A percentile compares a stretch with the other conserved stretches of the same genome.
Evolutionary conservation across 768 basidiomycete species (phyloP).

Genomic region (Serendipita sp.): DNA sequence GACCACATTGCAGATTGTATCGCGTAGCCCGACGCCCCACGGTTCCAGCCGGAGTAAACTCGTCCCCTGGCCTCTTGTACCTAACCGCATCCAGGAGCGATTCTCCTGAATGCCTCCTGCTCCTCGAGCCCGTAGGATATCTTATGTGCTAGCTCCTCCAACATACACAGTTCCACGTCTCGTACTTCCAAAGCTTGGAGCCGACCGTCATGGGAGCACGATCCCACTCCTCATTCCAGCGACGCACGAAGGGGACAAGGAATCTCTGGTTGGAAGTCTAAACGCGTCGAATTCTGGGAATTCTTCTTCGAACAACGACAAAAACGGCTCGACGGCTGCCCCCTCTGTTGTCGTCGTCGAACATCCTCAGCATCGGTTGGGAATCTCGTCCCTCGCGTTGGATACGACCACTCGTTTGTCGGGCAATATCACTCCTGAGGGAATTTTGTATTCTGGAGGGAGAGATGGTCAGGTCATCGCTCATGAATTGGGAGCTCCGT

Average conservation of each 20-base stretch:
- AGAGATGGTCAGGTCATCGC: conserved; percentile 76
- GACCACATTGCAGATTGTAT: too few relatives aligned
- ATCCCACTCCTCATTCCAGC: conserved; percentile 42
- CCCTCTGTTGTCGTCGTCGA: conserved; percentile 7
- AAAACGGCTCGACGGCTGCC: conserved; percentile 8
- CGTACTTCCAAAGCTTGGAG: conserved; percentile 49
- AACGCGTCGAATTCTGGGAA: not conserved
- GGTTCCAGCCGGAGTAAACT: too few relatives aligned
- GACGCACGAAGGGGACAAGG: conserved; percentile 15
- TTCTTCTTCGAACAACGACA: not conserved
- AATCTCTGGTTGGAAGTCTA: conserved; percentile 14
- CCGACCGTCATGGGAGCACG: conserved; percentile 47
- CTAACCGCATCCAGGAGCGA: too few relatives aligned
- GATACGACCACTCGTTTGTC: conserved; percentile 65
- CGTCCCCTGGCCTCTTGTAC: too few relatives aligned
- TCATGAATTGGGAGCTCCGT: conserved; percentile 66
- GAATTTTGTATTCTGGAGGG: conserved; percentile 81
- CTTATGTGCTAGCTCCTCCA: conserved; percentile 75
- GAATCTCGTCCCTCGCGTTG: conserved; percentile 72
- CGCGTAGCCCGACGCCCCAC: too few relatives aligned
- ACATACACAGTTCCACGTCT: conserved; percentile 44
- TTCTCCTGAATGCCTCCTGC: not conserved
- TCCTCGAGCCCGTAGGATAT: conserved; percentile 40
- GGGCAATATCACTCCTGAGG: conserved; percentile 54
- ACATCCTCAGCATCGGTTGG: conserved; percentile 74